These are phyloP conservation scores for Venturia effusa DNA, from an alignment of 2,329 filamentous ascomycete species.

Conservation along the genomic window DNA sequence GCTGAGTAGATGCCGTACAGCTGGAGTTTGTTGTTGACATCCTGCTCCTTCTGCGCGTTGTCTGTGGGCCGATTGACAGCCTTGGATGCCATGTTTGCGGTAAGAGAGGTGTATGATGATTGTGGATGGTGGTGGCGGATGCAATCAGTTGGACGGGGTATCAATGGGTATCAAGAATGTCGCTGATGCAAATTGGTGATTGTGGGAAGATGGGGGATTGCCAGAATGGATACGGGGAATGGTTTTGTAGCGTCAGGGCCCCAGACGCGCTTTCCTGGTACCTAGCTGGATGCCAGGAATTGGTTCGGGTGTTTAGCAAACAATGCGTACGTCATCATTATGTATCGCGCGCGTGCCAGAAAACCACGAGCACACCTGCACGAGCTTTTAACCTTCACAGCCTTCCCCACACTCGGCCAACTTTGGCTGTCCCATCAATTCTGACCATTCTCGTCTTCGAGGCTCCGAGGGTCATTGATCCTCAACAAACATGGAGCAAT, in stretches of 20 bases:
- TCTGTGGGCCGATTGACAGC: conserved; percentile 65
- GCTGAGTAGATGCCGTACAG: conserved; percentile 82
- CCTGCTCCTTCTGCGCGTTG: conserved; percentile 63
- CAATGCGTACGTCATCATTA: background rate
- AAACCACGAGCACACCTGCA: background rate
- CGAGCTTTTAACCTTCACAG: background rate
- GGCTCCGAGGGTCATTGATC: too few relatives aligned
- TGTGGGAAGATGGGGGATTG: background rate
- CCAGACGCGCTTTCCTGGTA: background rate
- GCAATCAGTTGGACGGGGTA: background rate
- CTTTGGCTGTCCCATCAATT: too few relatives aligned
- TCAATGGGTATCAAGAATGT: conserved; percentile 5
- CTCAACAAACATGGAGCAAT: too few relatives aligned
- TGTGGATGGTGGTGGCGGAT: background rate
- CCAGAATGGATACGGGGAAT: background rate
- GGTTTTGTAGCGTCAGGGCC: background rate
- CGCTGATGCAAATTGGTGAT: background rate
- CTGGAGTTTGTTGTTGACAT: conserved; percentile 90
- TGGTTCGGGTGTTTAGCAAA: background rate
- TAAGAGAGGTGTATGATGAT: background rate
- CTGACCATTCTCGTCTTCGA: background rate
- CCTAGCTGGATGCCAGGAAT: too few relatives aligned
- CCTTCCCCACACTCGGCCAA: background rate
- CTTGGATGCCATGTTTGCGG: conserved; percentile 11
- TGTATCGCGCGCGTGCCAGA: background rate